Base-by-base conservation (phyloP, 306 rosid genomes). In the Rosa lucieae region DNA sequence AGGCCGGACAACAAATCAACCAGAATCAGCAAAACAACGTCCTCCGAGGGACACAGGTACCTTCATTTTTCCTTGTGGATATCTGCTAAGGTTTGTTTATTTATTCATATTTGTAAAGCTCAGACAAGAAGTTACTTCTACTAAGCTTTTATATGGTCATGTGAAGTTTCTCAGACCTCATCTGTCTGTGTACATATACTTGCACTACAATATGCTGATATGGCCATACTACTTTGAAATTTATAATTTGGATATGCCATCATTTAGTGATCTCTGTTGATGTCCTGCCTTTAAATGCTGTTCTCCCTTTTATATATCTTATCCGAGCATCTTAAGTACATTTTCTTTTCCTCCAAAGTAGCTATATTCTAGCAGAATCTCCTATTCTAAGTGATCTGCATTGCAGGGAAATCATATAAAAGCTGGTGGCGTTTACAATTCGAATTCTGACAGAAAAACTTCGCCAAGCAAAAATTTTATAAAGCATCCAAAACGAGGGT, bases 1-100 rank as follows among this genome's bases (percentile, higher is more conserved):
- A 88, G 73, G 81, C 53, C 1, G 35, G 82, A 78, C 90, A 79
- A 23, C 93, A 49, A 73, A 70, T 74, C 77, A 83, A 83, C 77
- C 87, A 80, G 72, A 90, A 84, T 77, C 85, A 74, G 73, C 85
- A 84, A 43, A 87, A 83, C 81, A 46, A 79, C 58, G 78, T 71
- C 77, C 85, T 81, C 81, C 85, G 83, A 56, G 87, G 82, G 70
- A 62, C 89, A 72, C 91, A 87, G 96, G 99, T 95, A 85, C 32
- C 42, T 44, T 81, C 62, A 14, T 62, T 78, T 67, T 61, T 43
- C 47, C 66, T 23, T 72, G 10, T 26, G 72, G 69, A 35, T 48
- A 37, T 10, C 21, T n/a, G 14, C 39, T 6, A 32, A 59, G n/a
- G 5, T 20, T 8, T 61, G 0, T 18, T 5, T 53, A 40, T 67